Base-by-base conservation (phyloP, 2,329 filamentous ascomycete species). In the Elsinoe ampelina region DNA sequence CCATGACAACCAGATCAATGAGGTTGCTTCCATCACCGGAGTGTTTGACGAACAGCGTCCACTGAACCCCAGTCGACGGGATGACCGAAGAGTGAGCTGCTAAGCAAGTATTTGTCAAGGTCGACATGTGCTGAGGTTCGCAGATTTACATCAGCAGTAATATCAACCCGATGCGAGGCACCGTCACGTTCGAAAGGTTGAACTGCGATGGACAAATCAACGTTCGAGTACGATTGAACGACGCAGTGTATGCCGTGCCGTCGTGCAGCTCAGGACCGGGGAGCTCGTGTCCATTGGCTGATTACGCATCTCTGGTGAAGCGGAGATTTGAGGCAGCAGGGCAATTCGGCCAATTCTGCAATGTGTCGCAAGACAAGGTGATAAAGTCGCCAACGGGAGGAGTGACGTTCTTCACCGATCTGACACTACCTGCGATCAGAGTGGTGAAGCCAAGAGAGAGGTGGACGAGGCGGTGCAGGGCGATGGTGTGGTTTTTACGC, bases 1-100 rank as follows among this genome's bases (percentile, higher is more conserved):
- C 36, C 85, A 86, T 59, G 83, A 86, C 62, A 82, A 83, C 2
- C 83, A 86, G 63, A 74, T 86, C 39, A 81, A 77, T 50, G 78
- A 86, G 67, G 71, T 86, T 5, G 76, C 80, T 0, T 77, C 80
- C 1, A 76, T 77, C 5, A 76, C 78, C 13, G 84, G 83, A 1
- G 75, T 85, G 1, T 85, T 83, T 61, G 82, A 85, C 59, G 70
- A 73, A 7, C 75, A 85, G 62, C 63, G 68, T 2, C 65, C 72
- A 1, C 73, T 86, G 0, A 72, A 78, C 0, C 69, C 72, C 1
- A 75, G 73, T 2, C 66, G 68, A 30, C 77, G 78, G 30, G 72
- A 78, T 11, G 67, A 72, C 10, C 63, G 75, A 41, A 57, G 54
- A 50, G 57, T 58, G 52, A 26, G 34, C 12, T 13, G 15, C n/a